Evolutionary conservation across 2,329 filamentous ascomycete genomes (phyloP), one percentile per base, ranked within the genome.

Genomic region (Aspergillus sp.): DNA sequence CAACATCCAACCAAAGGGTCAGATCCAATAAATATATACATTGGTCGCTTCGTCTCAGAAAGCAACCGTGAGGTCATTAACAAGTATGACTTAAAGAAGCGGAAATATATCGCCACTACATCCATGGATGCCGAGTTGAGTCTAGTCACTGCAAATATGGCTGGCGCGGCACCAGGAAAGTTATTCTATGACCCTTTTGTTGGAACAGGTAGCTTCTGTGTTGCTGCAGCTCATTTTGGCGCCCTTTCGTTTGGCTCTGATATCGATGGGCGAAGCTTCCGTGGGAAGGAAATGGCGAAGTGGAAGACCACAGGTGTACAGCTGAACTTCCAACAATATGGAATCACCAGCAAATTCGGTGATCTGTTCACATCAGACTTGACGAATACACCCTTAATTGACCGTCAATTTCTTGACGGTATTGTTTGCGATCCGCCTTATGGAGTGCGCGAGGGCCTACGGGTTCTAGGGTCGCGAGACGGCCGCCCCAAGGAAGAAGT

Each of bases 391-490:
- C 95, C 95, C 1, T 76, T 98, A 20, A 80, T 56, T 20, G 85
- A 44, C 75, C 72, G 70, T 30, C 73, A 68, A n/a, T 83, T 88
- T 63, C 86, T 98, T 58, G 93, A 99, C 73, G 93, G 91, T 4
- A 96, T 99, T 58, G 82, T 98, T 6, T 98, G 93, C 68, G 95
- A 99, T 76, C 95, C 95, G 17, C 95, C 95, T 0, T 99, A 99
- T 70, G 95, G 95, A 2, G 92, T 99, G 5, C 83, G 95, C 48
- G 95, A 99, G 74, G 95, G 95, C 0, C 75, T 98, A 59, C 90
- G 90, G 68, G 93, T 99, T 2, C 80, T 99, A 0, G 95, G 95
- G 1, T 83, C 85, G 54, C 86, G 88, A 61, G 87, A 95, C 66
- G 77, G 78, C 5, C 76, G 67, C 41, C 70, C 72, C 9, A 80